Evolutionary conservation across 768 basidiomycete genomes (phyloP).

Genomic region (Tulasnella calospora): DNA sequence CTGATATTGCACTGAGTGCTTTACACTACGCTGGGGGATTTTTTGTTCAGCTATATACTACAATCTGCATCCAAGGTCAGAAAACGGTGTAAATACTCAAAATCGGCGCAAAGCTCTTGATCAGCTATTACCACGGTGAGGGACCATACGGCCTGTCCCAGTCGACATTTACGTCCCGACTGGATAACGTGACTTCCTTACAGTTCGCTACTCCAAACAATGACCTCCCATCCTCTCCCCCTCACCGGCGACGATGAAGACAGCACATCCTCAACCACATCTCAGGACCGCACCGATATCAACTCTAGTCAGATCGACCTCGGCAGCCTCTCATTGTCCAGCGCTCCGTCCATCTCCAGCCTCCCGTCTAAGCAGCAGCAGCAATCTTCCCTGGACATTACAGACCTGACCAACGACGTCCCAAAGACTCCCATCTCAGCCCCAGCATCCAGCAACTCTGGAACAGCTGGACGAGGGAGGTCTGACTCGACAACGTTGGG

Average conservation of each 20-base stretch:
- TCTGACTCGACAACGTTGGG: background rate
- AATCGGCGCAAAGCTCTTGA: too few relatives aligned
- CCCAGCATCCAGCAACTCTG: background rate
- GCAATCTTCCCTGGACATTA: background rate
- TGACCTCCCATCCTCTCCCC: background rate
- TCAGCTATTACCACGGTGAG: background rate
- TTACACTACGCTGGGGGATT: background rate
- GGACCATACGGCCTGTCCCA: too few relatives aligned
- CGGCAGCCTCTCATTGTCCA: background rate
- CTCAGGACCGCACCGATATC: background rate
- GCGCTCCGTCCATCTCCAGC: background rate
- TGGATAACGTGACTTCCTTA: background rate
- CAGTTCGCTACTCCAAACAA: background rate
- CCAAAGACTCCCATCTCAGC: conserved; percentile 5
- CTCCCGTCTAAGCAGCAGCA: background rate
- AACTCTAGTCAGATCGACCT: background rate
- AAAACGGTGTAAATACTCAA: background rate
- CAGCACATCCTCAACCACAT: background rate
- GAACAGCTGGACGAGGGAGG: background rate
- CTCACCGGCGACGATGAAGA: conserved; percentile 9
- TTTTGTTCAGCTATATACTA: background rate
- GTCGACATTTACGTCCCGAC: background rate
- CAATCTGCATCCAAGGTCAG: background rate
- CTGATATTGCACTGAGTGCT: conserved; percentile 32
- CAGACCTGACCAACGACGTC: background rate